These are phyloP conservation scores for Rubroboletus pulcherrimus DNA, from an alignment of 768 basidiomycete genomes.

Conservation along the genomic window DNA sequence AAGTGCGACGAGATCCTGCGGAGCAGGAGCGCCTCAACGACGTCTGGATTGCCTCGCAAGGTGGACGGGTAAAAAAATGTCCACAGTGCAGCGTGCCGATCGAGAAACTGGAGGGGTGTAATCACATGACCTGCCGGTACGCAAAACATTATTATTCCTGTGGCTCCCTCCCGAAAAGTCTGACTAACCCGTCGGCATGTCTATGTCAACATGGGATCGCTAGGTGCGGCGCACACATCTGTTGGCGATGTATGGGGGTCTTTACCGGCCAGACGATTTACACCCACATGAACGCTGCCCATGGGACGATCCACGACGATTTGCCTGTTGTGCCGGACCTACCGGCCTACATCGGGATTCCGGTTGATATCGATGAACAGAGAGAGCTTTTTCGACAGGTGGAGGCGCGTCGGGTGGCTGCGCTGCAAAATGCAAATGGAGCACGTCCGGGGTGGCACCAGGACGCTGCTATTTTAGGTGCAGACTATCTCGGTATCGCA, in stretches of 20 bases:
- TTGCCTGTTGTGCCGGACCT: slow-evolving; percentile 1
- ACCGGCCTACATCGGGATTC: slow-evolving; percentile 8
- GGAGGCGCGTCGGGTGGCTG: slow-evolving; percentile 9
- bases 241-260: slow-evolving; percentile 57
- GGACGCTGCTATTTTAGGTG: not conserved
- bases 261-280: slow-evolving; percentile 36
- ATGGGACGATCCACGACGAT: slow-evolving; percentile 30
- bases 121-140: slow-evolving; percentile 67
- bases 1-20: slow-evolving; percentile 31
- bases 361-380: slow-evolving; percentile 21
- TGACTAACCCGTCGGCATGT: not conserved
- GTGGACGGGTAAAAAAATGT: slow-evolving; percentile 59
- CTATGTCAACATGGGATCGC: too few relatives aligned
- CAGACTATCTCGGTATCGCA: not conserved
- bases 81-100: slow-evolving; percentile 67
- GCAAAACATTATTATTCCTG: not conserved
- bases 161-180: not conserved
- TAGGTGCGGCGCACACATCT: slow-evolving; percentile 72
- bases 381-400: slow-evolving; percentile 14
- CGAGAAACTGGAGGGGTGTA: slow-evolving; percentile 70
- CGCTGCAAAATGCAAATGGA: not conserved
- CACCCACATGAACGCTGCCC: slow-evolving; percentile 34
- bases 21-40: slow-evolving; percentile 53
- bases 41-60: slow-evolving; percentile 55
- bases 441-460: not conserved